Percentiles rank a stretch among this genome's conserved stretches.
phyloP scores from a whole-genome alignment of 2,329 filamentous ascomycete genomes.

The Cryphonectria naterciae region DNA sequence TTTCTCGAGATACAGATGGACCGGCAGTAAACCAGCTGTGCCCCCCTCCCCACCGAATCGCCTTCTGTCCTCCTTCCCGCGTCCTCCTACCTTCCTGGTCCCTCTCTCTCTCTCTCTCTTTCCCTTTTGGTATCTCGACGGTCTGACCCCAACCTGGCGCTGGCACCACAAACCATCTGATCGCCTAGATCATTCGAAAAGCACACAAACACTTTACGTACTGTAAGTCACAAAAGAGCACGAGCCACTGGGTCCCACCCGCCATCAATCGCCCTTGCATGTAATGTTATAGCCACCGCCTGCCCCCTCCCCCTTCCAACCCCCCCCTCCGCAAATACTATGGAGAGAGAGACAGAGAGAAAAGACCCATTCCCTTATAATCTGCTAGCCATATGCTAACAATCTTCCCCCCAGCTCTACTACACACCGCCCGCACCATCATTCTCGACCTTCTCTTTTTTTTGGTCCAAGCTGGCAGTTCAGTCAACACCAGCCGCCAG shows the following conservation, averaged over 20 bases:
- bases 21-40: conserved; percentile 8
- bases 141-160: neutral
- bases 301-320: neutral
- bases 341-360: neutral
- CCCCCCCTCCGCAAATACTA: neutral
- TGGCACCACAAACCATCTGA: conserved; percentile 1
- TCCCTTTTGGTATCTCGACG: neutral
- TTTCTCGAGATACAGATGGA: conserved; percentile 6
- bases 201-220: neutral
- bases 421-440: neutral
- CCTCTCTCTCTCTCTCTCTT: neutral
- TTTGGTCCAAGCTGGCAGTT: neutral
- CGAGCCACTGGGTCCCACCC: neutral
- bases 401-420: neutral
- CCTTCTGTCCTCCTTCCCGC: neutral
- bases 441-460: neutral
- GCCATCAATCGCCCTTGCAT: neutral
- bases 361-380: neutral
- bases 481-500: neutral
- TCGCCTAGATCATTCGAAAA: neutral
- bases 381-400: conserved; percentile 7
- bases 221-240: conserved; percentile 2
- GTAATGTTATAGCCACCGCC: neutral
- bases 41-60: neutral
- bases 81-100: neutral